Evolutionary conservation across 2,329 filamentous ascomycete species (phyloP), one percentile per base, ranked within the genome.

Genomic region (Neofusicoccum cordaticola): DNA sequence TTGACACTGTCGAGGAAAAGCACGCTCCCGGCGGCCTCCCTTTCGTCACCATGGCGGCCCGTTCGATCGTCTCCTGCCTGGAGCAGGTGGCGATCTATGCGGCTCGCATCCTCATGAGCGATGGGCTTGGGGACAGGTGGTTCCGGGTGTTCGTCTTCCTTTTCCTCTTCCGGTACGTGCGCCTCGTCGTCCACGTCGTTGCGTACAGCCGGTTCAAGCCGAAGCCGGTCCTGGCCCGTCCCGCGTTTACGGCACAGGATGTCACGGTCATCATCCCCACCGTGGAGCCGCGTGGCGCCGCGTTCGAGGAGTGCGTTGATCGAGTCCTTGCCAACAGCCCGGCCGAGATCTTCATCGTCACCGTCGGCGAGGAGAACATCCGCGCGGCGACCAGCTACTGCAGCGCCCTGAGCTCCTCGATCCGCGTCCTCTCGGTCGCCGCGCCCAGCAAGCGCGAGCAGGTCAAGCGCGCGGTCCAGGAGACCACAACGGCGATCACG

Each of bases 261-360:
- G 80, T 82, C 57, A 84, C 83, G 0, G 80, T 86, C 19, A 75
- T 87, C 51, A 70, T 87, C 2, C 83, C 84, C 0, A 86, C 84
- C 0, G 75, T 85, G 2, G 79, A 82, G 12, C 82, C 83, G 0
- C 57, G 68, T 0, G 77, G 78, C 11, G 57, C 50, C 0, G 75
- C 78, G 17, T 84, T 87, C 62, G 51, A 66, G 0, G 75, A 77
- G 13, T 83, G 81, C 60, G 65, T 85, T 2, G 50, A 63, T 0
- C 78, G 77, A 0, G 76, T 82, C 2, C 71, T 82, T 1, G 50
- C 62, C 1, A 82, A 84, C 64, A 15, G 53, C 0, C 82, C 81
- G 0, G 67, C 67, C 0, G 67, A 66, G 1, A 69, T 85, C 22
- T 66, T 84, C 0, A 71, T 87, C 3, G 78, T 85, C 8, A 81